These are phyloP conservation scores for Paracoccidioides brasiliensis DNA, from an alignment of 2,329 filamentous ascomycete genomes.

Conservation along the genomic window DNA sequence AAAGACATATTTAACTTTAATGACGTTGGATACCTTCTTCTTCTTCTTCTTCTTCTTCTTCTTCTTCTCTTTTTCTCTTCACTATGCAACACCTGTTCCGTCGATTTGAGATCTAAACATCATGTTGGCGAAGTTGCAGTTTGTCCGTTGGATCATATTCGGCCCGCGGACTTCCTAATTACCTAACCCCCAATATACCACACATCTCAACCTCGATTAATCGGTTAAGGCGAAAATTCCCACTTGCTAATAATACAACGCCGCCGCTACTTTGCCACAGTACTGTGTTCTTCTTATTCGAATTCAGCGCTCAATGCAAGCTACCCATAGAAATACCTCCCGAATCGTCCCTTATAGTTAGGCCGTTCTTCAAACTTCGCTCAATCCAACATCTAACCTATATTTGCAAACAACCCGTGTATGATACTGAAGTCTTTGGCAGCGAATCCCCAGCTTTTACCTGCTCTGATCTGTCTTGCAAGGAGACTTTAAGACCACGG, in stretches of 20 bases:
- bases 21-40: conserved; percentile 14
- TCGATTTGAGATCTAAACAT: not conserved
- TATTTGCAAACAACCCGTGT: not conserved
- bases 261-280: not conserved
- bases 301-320: not conserved
- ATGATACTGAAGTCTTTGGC: not conserved
- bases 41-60: too few species aligned
- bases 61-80: conserved; percentile 16
- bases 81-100: conserved; percentile 4
- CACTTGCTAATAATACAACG: not conserved
- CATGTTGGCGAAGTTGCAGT: not conserved
- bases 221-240: not conserved
- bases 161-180: too few species aligned
- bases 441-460: not conserved
- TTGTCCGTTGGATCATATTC: conserved; percentile 1
- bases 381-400: not conserved
- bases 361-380: too few species aligned
- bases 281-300: not conserved
- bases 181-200: not conserved
- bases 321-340: not conserved
- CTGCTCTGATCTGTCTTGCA: not conserved
- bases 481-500: not conserved
- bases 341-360: not conserved
- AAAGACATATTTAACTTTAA: conserved; percentile 24
- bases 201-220: not conserved